phyloP scores from a whole-genome alignment of 306 rosid genomes.

The Vachellia collinsii region DNA sequence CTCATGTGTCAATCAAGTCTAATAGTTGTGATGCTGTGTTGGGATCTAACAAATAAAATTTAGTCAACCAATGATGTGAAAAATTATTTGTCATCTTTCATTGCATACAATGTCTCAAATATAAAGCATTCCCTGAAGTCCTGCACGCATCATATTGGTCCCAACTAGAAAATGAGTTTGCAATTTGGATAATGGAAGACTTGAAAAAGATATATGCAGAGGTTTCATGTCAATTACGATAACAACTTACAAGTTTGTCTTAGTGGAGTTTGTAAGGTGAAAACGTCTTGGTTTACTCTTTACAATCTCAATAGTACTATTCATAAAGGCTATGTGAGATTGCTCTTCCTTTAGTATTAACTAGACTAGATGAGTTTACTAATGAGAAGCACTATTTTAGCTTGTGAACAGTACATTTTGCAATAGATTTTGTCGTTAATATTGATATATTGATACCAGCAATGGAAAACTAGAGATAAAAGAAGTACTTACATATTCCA shows the following conservation, averaged over 20 bases:
- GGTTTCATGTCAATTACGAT: neutral
- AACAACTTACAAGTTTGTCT: neutral
- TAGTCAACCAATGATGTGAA: no score
- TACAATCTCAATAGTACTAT: neutral
- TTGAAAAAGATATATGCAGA: neutral
- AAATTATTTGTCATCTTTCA: neutral
- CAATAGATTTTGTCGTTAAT: neutral
- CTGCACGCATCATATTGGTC: neutral
- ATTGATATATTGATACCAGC: neutral
- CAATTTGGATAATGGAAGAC: neutral
- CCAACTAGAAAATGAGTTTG: neutral
- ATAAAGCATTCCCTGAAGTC: neutral
- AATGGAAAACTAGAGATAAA: neutral
- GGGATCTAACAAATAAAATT: neutral
- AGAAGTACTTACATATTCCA: constrained; percentile 50
- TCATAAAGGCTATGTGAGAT: neutral
- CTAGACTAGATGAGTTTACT: neutral
- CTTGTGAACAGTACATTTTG: neutral
- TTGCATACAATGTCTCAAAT: neutral
- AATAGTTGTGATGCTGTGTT: neutral
- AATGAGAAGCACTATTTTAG: neutral
- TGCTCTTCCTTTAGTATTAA: neutral
- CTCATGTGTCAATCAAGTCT: neutral
- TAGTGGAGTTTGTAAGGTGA: neutral
- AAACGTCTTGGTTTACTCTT: neutral